Base-by-base conservation (phyloP, 306 rosid genomes). In the Canavalia gladiata region DNA sequence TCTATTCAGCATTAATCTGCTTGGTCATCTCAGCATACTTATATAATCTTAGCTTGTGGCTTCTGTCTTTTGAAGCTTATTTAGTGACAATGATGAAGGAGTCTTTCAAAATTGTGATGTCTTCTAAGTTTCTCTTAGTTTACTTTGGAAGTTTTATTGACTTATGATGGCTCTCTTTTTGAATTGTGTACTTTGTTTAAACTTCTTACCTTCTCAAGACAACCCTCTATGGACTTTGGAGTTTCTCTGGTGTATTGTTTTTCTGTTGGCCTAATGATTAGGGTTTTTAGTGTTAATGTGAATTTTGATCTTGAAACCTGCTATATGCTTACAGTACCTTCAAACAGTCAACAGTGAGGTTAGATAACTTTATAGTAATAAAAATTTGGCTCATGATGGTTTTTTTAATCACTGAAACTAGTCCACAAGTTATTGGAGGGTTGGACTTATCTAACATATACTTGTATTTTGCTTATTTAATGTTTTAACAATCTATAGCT, bases 401-500 rank as follows among this genome's bases (percentile, higher is more conserved):
- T 68, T 68, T 29, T 8, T 5, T 45, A 28, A 28, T 43, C 39
- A 28, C 6, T 8, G 18, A 18, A 42, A 41, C 52, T 35, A 25
- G 54, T 28, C 6, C 52, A 42, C 8, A 25, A 42, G 52, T 67
- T n/a, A 1, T 29, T 0, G 46, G 25, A 68, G 25, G 30, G 34
- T 46, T 45, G 41, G 0, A 30, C 9, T 28, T 18, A 18, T 18
- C 25, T 46, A 1, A 30, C 39, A 28, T 51, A 37, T 41, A 6
- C 25, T 43, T 47, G 9, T 1, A 33, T 30, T 75, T 46, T 65
- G 43, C 18, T 76, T 76, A 58, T 43, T 76, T 67, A 70, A 46
- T 69, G 54, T 12, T 63, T 33, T 71, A 67, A 70, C 28, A 33
- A 54, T 18, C 25, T 18, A 18, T 18, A 18, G 25, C 25, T 18